Conservation (phyloP, 805 yeast species). For the Candida anglica region DNA sequence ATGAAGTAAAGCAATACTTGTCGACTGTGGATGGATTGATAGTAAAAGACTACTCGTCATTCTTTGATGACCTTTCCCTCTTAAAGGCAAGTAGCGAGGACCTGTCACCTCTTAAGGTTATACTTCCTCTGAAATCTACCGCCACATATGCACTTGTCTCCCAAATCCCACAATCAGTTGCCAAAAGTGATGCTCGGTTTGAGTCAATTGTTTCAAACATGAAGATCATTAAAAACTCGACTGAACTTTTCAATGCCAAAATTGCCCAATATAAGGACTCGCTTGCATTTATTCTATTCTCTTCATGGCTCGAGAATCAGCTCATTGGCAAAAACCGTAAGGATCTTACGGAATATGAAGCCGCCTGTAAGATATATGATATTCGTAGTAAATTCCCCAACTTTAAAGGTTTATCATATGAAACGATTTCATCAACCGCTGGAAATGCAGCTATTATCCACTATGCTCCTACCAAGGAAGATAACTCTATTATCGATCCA, state of each 20-base stretch:
- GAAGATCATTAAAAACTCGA: slow-evolving; percentile 72
- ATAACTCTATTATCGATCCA: slow-evolving; percentile 59
- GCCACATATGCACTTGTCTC: slow-evolving; percentile 29
- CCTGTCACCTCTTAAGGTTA: slow-evolving; percentile 13
- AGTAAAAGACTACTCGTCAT: slow-evolving; percentile 49
- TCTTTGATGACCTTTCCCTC: slow-evolving; percentile 52
- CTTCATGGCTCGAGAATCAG: slow-evolving; percentile 76
- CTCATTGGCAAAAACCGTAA: slow-evolving; percentile 34
- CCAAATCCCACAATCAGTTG: slow-evolving; percentile 25
- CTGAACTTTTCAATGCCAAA: slow-evolving; percentile 69
- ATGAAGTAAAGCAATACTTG: slow-evolving; percentile 21
- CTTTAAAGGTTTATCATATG: slow-evolving; percentile 69
- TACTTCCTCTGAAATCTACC: slow-evolving; percentile 27
- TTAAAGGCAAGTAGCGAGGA: slow-evolving; percentile 16
- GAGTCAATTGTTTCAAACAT: slow-evolving; percentile 39
- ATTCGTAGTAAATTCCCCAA: slow-evolving; percentile 52
- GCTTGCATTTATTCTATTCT: slow-evolving; percentile 64
- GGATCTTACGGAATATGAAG: slow-evolving; percentile 58
- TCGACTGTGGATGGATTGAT: slow-evolving; percentile 19
- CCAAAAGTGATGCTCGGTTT: slow-evolving; percentile 17
- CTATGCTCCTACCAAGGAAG: slow-evolving; percentile 62
- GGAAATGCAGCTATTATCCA: slow-evolving; percentile 74
- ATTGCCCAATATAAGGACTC: slow-evolving; percentile 84
- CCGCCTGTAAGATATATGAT: slow-evolving; percentile 53
- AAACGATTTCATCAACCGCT: slow-evolving; percentile 74